Percentiles rank a stretch among this genome's conserved stretches.
phyloP scores from a whole-genome alignment of 2,329 filamentous ascomycete genomes.

The Orbilia ellipsospora region DNA sequence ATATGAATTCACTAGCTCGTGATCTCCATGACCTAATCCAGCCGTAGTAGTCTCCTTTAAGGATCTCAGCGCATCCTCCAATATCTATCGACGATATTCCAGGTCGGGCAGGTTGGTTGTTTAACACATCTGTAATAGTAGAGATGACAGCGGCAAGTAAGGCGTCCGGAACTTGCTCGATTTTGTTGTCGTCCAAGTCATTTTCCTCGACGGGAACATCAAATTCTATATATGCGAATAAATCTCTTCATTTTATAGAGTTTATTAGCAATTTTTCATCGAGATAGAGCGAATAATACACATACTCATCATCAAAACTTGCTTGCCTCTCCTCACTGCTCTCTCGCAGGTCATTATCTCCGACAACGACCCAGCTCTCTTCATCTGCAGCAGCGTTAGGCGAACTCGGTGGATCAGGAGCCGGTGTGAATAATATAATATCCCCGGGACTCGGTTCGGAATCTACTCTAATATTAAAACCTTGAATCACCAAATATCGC shows the following conservation, averaged over 20 bases:
- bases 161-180: conserved; percentile 1
- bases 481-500: not conserved
- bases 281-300: not conserved
- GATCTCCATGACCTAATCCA: conserved; percentile 3
- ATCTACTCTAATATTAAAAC: not conserved
- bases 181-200: not conserved
- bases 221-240: conserved; percentile 18
- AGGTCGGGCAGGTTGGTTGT: not conserved
- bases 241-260: not conserved
- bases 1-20: conserved; percentile 2
- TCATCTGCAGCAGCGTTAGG: not conserved
- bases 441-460: conserved; percentile 4
- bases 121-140: not conserved
- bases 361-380: conserved; percentile 13
- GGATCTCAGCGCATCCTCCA: conserved; percentile 8
- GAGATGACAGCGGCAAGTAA: conserved; percentile 14
- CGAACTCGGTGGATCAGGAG: not conserved
- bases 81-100: not conserved
- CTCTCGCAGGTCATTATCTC: not conserved
- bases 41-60: conserved; percentile 11
- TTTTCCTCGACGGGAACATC: not conserved
- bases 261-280: not conserved
- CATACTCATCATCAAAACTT: not conserved
- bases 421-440: conserved; percentile 7
- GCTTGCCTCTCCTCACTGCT: too few relatives aligned